These are phyloP conservation scores for Verticillium nonalfalfae DNA, from an alignment of 2,329 filamentous ascomycete species.

Conservation along the genomic window DNA sequence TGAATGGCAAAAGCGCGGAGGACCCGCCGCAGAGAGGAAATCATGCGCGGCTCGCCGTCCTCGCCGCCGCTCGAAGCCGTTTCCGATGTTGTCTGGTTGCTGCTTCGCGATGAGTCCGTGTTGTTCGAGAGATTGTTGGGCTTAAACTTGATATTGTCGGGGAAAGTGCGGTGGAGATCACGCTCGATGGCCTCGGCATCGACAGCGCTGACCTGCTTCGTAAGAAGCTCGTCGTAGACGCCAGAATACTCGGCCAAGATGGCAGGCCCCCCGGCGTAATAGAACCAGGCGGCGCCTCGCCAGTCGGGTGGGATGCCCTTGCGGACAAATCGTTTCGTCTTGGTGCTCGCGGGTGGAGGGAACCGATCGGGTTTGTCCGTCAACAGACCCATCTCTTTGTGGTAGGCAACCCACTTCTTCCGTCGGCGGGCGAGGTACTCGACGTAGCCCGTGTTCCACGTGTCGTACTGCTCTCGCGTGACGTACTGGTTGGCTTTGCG, in stretches of 20 bases:
- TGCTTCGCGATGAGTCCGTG: constrained; percentile 16
- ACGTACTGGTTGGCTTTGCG: constrained; percentile 81
- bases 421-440: constrained; percentile 68
- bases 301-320: constrained; percentile 93
- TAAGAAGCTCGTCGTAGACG: constrained; percentile 66
- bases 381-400: constrained; percentile 70
- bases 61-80: constrained; percentile 18
- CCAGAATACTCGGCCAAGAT: constrained; percentile 71
- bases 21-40: constrained; percentile 76
- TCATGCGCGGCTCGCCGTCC: constrained; percentile 64
- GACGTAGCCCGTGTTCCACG: constrained; percentile 71
- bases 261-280: constrained; percentile 82
- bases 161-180: constrained; percentile 89
- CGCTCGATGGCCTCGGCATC: constrained; percentile 90
- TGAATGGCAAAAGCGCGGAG: constrained; percentile 86
- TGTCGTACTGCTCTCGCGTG: constrained; percentile 69
- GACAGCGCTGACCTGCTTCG: constrained; percentile 57
- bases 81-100: constrained; percentile 19
- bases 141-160: constrained; percentile 88
- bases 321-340: constrained; percentile 82
- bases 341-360: constrained; percentile 68
- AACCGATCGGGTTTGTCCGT: constrained; percentile 70
- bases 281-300: constrained; percentile 96
- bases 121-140: constrained; percentile 34
- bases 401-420: constrained; percentile 74